Conservation (phyloP, 176 grass and related monocot species). For the Alopecurus myosuroides region DNA sequence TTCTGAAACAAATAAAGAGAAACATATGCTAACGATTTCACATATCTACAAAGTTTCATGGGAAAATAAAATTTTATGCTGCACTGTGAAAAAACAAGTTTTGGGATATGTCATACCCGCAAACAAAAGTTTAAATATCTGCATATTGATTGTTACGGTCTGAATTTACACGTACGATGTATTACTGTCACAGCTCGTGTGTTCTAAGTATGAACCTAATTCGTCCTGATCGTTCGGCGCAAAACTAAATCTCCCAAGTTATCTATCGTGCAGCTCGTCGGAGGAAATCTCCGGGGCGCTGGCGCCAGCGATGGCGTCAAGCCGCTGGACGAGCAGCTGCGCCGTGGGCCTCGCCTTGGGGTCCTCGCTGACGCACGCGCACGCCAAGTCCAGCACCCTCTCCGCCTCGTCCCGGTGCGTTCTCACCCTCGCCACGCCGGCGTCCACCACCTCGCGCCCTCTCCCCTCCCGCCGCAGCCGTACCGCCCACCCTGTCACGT, state of each 20-base stretch:
- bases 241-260: neutral
- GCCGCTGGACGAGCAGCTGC: conserved; percentile 24
- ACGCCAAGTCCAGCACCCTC: conserved; percentile 36
- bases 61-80: too few species aligned
- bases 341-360: conserved; percentile 40
- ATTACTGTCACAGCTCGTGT: neutral
- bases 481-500: conserved; percentile 46
- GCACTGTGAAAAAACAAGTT: too few species aligned
- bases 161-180: neutral
- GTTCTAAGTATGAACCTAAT: neutral
- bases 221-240: neutral
- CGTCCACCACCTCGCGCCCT: conserved; percentile 32
- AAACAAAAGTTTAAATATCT: neutral
- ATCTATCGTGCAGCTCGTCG: neutral
- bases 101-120: too few species aligned
- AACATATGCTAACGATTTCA: too few species aligned
- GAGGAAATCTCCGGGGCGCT: neutral
- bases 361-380: conserved; percentile 27
- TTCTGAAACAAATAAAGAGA: too few species aligned
- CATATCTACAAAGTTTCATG: too few species aligned
- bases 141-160: neutral
- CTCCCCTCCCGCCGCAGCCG: conserved; percentile 30
- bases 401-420: conserved; percentile 15
- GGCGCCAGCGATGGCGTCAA: conserved; percentile 24
- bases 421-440: neutral